Conservation (phyloP, 768 basidiomycete genomes). For the Glaciozyma martinii region DNA sequence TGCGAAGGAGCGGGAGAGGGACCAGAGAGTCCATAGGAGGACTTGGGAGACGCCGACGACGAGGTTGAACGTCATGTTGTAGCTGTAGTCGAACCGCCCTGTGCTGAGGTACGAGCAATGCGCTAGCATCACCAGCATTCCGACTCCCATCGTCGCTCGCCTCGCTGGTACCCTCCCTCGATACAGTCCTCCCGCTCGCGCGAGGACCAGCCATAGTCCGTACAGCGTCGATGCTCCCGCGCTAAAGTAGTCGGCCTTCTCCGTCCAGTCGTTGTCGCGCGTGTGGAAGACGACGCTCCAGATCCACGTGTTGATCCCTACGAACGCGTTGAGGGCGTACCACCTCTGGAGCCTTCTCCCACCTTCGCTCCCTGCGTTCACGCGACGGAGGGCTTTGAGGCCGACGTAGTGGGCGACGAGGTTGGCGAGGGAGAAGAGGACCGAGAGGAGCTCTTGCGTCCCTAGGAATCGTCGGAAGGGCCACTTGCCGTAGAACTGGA, state of each 20-base stretch:
- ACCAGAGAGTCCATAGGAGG: conserved; percentile 67
- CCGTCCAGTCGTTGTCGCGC: conserved; percentile 75
- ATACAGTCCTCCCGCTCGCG: conserved; percentile 71
- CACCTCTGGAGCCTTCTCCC: not conserved
- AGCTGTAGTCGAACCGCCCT: conserved; percentile 81
- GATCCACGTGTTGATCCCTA: conserved; percentile 81
- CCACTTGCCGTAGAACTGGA: conserved; percentile 95
- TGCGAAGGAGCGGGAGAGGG: conserved; percentile 45
- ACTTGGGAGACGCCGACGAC: conserved; percentile 69
- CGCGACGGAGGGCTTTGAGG: conserved; percentile 43
- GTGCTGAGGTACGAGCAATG: conserved; percentile 71
- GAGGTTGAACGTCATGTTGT: conserved; percentile 83
- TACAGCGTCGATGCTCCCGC: conserved; percentile 76
- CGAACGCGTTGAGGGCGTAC: conserved; percentile 57
- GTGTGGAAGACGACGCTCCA: conserved; percentile 90
- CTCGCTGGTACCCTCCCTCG: conserved; percentile 6
- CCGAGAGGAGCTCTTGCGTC: conserved; percentile 89
- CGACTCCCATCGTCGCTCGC: conserved; percentile 35
- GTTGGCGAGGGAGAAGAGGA: conserved; percentile 80
- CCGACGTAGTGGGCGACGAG: conserved; percentile 65
- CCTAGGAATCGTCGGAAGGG: conserved; percentile 79
- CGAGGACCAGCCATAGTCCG: conserved; percentile 64
- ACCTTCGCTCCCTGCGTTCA: not conserved
- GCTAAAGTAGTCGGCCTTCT: conserved; percentile 90
- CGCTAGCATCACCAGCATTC: conserved; percentile 45